phyloP scores from a whole-genome alignment of 2,329 filamentous ascomycete genomes.

The Aureobasidium lini region DNA sequence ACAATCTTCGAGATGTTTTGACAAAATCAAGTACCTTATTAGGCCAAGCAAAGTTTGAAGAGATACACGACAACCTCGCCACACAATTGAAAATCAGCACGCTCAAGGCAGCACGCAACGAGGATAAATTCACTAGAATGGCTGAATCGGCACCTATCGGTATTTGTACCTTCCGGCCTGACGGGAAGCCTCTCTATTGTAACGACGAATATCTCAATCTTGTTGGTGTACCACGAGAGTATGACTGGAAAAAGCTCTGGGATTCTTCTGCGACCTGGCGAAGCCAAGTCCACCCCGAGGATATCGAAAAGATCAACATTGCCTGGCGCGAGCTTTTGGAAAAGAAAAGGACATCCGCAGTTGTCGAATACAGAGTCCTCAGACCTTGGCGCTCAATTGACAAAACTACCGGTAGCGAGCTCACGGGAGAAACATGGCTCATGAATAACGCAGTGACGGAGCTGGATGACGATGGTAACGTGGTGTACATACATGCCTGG shows the following conservation, averaged over 20 bases:
- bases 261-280: conserved; percentile 24
- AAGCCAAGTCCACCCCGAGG: conserved; percentile 22
- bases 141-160: conserved; percentile 33
- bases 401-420: conserved; percentile 21
- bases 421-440: conserved; percentile 26
- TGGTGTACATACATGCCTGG: conserved; percentile 26
- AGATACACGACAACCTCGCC: conserved; percentile 30
- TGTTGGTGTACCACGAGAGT: conserved; percentile 22
- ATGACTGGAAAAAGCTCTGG: conserved; percentile 15
- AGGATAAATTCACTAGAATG: conserved; percentile 33
- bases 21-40: conserved; percentile 34
- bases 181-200: conserved; percentile 31
- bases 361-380: conserved; percentile 31
- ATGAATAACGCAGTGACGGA: conserved; percentile 27
- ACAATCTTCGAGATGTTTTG: conserved; percentile 30
- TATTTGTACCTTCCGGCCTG: conserved; percentile 32
- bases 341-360: conserved; percentile 25
- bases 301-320: conserved; percentile 26
- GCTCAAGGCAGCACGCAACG: conserved; percentile 27
- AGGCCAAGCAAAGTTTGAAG: conserved; percentile 28
- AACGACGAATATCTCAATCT: conserved; percentile 35
- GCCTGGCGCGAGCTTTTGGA: conserved; percentile 26
- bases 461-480: conserved; percentile 23
- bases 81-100: conserved; percentile 27
- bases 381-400: conserved; percentile 28